Conservation (phyloP, 805 yeast species). For the Jamesozyma rosinii region DNA sequence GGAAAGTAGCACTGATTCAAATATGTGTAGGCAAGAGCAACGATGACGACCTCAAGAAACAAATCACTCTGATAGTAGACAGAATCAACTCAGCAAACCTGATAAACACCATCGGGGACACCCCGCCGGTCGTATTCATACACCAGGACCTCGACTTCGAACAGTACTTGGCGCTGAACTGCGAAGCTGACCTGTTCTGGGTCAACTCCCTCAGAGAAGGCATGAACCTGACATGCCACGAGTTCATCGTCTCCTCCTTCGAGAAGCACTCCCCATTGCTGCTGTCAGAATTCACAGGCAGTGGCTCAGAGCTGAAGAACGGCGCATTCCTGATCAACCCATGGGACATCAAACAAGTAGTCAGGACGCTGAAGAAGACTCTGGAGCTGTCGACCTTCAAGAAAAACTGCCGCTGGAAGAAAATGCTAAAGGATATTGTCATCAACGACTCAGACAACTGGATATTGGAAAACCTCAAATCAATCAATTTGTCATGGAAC, state of each 20-base stretch:
- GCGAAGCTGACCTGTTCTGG: slow-evolving; percentile 80
- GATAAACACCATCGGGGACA: slow-evolving; percentile 50
- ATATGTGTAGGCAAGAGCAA: slow-evolving; percentile 57
- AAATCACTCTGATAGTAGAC: slow-evolving; percentile 66
- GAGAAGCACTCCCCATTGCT: slow-evolving; percentile 72
- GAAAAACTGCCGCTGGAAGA: slow-evolving; percentile 50
- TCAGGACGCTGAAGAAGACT: slow-evolving; percentile 51
- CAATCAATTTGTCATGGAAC: slow-evolving; percentile 45
- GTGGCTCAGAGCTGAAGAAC: slow-evolving; percentile 63
- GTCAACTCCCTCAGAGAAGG: slow-evolving; percentile 94
- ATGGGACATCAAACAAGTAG: slow-evolving; percentile 67
- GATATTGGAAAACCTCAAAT: slow-evolving; percentile 49
- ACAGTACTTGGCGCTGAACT: slow-evolving; percentile 76
- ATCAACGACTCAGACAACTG: slow-evolving; percentile 67
- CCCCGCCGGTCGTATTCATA: slow-evolving; percentile 77
- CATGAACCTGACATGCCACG: slow-evolving; percentile 93
- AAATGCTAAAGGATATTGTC: slow-evolving; percentile 46
- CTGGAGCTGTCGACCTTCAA: slow-evolving; percentile 54
- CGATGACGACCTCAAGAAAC: slow-evolving; percentile 60
- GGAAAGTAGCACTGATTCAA: slow-evolving; percentile 68
- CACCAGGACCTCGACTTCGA: slow-evolving; percentile 84
- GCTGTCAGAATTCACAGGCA: slow-evolving; percentile 89
- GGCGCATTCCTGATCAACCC: slow-evolving; percentile 82
- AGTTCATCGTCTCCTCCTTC: slow-evolving; percentile 68
- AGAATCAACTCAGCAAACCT: slow-evolving; percentile 71